Conservation (phyloP, 2,329 filamentous ascomycete genomes). For the Penicillium brasilianum region DNA sequence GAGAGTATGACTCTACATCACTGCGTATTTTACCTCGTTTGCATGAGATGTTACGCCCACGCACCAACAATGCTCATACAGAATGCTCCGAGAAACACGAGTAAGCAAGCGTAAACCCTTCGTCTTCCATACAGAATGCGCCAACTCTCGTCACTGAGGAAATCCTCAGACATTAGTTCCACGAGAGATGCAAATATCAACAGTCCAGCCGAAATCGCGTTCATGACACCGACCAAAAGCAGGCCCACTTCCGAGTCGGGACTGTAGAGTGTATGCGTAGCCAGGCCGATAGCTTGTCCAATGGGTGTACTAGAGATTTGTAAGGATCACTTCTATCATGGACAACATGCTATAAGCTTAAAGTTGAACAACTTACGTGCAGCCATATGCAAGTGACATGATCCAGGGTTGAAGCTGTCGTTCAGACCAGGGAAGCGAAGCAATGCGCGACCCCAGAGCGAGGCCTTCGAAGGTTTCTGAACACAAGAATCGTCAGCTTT, state of each 20-base stretch:
- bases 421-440: conserved; percentile 37
- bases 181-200: conserved; percentile 78
- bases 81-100: conserved; percentile 67
- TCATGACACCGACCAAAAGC: conserved; percentile 80
- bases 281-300: conserved; percentile 78
- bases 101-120: conserved; percentile 65
- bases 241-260: conserved; percentile 73
- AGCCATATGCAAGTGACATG: conserved; percentile 77
- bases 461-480: conserved; percentile 45
- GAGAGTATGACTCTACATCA: too few species aligned
- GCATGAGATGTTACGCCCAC: conserved; percentile 62
- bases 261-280: conserved; percentile 75
- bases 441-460: conserved; percentile 42
- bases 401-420: conserved; percentile 59
- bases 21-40: too few species aligned
- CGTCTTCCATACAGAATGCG: conserved; percentile 65
- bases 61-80: conserved; percentile 75
- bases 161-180: conserved; percentile 79
- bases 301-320: conserved; percentile 67
- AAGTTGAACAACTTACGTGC: conserved; percentile 41
- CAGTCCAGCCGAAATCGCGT: conserved; percentile 77
- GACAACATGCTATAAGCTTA: not conserved
- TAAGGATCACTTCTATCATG: not conserved
- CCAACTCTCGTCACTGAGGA: conserved; percentile 76
- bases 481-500: not conserved